Base-by-base conservation (phyloP, 345 rosid species). In the Cardamine chenopodiifolia region DNA sequence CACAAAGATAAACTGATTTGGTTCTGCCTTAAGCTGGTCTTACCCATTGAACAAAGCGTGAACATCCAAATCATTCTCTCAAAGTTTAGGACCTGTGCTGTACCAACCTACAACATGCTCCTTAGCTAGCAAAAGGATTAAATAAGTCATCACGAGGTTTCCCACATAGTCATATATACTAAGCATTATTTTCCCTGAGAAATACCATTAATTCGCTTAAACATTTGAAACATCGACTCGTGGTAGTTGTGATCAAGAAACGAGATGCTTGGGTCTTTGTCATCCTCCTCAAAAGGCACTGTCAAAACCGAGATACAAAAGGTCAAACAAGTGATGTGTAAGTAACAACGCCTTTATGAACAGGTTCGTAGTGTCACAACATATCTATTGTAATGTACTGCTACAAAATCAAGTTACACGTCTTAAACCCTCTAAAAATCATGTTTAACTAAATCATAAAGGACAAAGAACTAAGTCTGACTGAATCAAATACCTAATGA, bases 231-330 rank as follows among this genome's bases (percentile, higher is more conserved):
- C 99, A 95, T 90, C 0, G 97, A 83, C 73, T 90, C 99, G 37
- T 92, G 99, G 85, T 95, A 95, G 78, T 92, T 95, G 80, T 92
- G 97, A 85, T 95, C 97, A 70, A 95, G 87, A 83, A 92, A 95
- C 99, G 97, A 95, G 11, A 95, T 91, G 78, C 90, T 81, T 3
- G 96, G 69, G 70, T 92, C 97, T 78, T 89, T 95, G 31, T 92
- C 97, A 72, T 95, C 99, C 81, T 95, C 99, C 81, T 95, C 99
- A 48, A 92, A 92, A 7, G 99, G 99, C 68, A 95, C 97, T 95
- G 86, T 18, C 66, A 72, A 72, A 28, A 37, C 52, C 48, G 22
- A 74, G 61, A 29, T 19, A n/a, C 18, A 49, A 23, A 8, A 59
- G 11, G 14, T 53, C 47, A 62, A 59, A 50, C 26, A 66, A 60